These are phyloP conservation scores for Moelleriella libera DNA, from an alignment of 2,329 filamentous ascomycete species.

Conservation along the genomic window DNA sequence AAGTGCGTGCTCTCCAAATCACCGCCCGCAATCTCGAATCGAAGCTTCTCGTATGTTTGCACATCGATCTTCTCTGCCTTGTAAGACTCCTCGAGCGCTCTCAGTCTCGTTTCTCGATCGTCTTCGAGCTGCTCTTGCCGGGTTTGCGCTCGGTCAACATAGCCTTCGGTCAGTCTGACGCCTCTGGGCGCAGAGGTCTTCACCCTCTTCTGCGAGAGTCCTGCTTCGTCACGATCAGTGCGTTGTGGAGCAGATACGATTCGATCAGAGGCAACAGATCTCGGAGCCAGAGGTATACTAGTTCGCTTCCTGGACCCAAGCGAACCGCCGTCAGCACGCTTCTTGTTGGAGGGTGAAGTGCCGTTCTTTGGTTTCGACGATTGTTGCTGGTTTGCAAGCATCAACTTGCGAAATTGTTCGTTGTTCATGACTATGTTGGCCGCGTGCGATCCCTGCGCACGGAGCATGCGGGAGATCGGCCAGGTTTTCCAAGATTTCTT, in stretches of 20 bases:
- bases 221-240: constrained; percentile 50
- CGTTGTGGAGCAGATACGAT: constrained; percentile 74
- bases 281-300: constrained; percentile 91
- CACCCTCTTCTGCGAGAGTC: constrained; percentile 54
- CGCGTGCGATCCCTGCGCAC: background rate
- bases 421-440: constrained; percentile 61
- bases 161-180: constrained; percentile 63
- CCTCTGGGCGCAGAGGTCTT: constrained; percentile 73
- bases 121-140: constrained; percentile 40
- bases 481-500: no score
- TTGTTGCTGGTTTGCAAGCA: constrained; percentile 37
- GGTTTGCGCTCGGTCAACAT: constrained; percentile 64
- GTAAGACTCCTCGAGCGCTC: constrained; percentile 66
- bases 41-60: constrained; percentile 60
- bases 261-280: constrained; percentile 41
- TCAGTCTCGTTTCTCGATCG: constrained; percentile 49
- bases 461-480: background rate
- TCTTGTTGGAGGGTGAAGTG: constrained; percentile 20
- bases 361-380: constrained; percentile 27
- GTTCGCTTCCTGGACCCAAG: constrained; percentile 67
- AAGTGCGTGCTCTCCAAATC: constrained; percentile 71
- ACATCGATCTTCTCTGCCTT: constrained; percentile 76
- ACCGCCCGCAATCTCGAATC: constrained; percentile 68
- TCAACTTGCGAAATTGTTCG: constrained; percentile 75
- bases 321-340: constrained; percentile 23